A percentile compares a stretch with the other conserved stretches of the same genome.
These are phyloP conservation scores for Alternaria ventricosa DNA, from an alignment of 2,329 filamentous ascomycete species.

Conservation along the genomic window DNA sequence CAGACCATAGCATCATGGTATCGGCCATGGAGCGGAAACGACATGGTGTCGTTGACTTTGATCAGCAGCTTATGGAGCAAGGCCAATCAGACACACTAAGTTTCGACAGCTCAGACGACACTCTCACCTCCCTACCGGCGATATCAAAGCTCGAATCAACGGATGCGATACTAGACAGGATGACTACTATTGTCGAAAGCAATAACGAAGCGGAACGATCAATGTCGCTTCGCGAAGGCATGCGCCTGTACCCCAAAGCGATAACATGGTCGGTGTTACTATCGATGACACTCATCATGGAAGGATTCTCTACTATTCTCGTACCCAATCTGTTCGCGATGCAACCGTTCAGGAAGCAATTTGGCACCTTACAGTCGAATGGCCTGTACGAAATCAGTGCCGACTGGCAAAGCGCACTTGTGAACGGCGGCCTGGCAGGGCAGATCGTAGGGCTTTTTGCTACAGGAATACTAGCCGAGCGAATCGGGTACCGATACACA, in stretches of 20 bases:
- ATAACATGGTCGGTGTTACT: constrained; percentile 81
- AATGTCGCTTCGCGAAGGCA: constrained; percentile 67
- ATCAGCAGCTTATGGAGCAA: neutral
- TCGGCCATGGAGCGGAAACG: neutral
- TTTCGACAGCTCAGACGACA: neutral
- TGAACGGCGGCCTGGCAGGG: constrained; percentile 51
- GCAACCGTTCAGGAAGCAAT: constrained; percentile 48
- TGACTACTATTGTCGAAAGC: neutral
- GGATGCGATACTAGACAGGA: neutral
- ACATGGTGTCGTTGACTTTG: neutral
- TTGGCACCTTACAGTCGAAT: constrained; percentile 28
- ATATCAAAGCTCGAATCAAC: neutral
- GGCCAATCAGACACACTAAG: constrained; percentile 2
- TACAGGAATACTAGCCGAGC: constrained; percentile 49
- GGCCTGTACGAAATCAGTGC: constrained; percentile 46
- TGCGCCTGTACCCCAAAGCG: constrained; percentile 84
- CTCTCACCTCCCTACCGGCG: neutral
- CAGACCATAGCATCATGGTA: neutral
- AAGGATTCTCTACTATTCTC: constrained; percentile 80
- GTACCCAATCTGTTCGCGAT: constrained; percentile 74
- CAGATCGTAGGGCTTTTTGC: constrained; percentile 50
- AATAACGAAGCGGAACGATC: constrained; percentile 8
- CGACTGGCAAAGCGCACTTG: constrained; percentile 51
- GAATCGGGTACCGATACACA: constrained; percentile 41
- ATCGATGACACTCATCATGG: constrained; percentile 85